Conservation (phyloP, 495 filamentous ascomycete species). For the Podospora australis region DNA sequence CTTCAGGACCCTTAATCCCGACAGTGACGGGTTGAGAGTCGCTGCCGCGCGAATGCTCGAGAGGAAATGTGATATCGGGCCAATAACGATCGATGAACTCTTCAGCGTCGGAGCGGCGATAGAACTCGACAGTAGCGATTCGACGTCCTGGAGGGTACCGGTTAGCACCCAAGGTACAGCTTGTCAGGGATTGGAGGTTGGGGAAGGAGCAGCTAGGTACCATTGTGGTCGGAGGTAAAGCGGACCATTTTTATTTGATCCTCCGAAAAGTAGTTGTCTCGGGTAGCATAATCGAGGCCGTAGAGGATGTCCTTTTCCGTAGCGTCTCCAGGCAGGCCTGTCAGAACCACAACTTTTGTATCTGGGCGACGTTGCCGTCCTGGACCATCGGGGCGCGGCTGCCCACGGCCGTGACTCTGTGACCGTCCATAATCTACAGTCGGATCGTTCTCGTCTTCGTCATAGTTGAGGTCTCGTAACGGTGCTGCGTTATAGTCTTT, state of each 20-base stretch:
- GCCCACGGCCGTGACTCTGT: background rate
- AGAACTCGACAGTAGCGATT: slow-evolving; percentile 32
- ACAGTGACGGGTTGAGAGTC: slow-evolving; percentile 46
- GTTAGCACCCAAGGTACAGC: background rate
- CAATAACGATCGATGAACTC: slow-evolving; percentile 61
- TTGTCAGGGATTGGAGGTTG: background rate
- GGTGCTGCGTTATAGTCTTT: slow-evolving; percentile 19
- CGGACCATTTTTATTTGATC: slow-evolving; percentile 26
- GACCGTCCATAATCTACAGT: too few relatives aligned
- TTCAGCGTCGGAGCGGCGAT: slow-evolving; percentile 45
- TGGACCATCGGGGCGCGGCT: background rate
- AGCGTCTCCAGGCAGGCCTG: slow-evolving; percentile 25
- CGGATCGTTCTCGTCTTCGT: slow-evolving; percentile 17
- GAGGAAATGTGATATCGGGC: slow-evolving; percentile 49
- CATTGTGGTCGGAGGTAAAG: slow-evolving; percentile 21
- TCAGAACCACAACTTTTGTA: slow-evolving; percentile 16
- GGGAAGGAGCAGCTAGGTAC: slow-evolving; percentile 10
- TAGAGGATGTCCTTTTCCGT: slow-evolving; percentile 28
- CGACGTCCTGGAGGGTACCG: slow-evolving; percentile 22
- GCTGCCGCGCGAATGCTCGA: slow-evolving; percentile 26
- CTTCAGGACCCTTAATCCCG: slow-evolving; percentile 54
- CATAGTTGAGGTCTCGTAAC: slow-evolving; percentile 25
- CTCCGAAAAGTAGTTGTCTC: slow-evolving; percentile 21
- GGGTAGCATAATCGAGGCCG: slow-evolving; percentile 25
- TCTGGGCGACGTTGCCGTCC: slow-evolving; percentile 4